Percentiles rank a stretch among this genome's conserved stretches.
phyloP scores from a whole-genome alignment of 257 asterid species.

The Lantana camara region DNA sequence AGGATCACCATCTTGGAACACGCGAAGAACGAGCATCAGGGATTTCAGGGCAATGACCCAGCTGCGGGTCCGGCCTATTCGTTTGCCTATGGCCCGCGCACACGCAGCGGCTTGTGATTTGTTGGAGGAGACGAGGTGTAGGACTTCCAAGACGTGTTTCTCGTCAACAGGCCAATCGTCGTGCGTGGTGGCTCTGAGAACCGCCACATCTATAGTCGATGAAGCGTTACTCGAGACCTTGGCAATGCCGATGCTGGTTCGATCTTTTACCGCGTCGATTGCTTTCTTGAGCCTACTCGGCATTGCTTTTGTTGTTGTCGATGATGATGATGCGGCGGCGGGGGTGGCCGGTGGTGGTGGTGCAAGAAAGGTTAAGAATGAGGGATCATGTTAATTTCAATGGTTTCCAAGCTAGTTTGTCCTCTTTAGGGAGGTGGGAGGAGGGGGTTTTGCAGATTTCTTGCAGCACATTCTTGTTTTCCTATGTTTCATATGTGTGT shows the following conservation, averaged over 20 bases:
- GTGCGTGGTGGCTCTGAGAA: constrained; percentile 82
- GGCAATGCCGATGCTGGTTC: constrained; percentile 83
- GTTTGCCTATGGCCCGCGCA: constrained; percentile 74
- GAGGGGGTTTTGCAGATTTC: no score
- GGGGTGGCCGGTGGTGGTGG: no score
- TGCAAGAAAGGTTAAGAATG: no score
- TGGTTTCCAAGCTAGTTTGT: no score
- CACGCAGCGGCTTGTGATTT: constrained; percentile 72
- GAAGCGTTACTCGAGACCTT: constrained; percentile 64
- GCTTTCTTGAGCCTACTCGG: constrained; percentile 82
- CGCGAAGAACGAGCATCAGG: constrained; percentile 67
- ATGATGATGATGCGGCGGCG: no score
- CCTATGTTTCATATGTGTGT: no score
- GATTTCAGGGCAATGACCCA: constrained; percentile 84
- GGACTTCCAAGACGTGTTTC: constrained; percentile 49
- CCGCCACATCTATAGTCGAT: constrained; percentile 69
- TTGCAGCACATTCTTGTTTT: background rate
- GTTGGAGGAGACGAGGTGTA: constrained; percentile 65
- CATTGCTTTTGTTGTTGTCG: constrained; percentile 37
- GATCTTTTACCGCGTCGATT: constrained; percentile 82
- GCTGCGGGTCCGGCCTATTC: constrained; percentile 73
- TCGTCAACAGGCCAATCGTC: constrained; percentile 64
- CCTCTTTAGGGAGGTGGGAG: no score
- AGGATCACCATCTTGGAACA: constrained; percentile 83
- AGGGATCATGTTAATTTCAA: no score